A percentile compares a stretch with the other conserved stretches of the same genome.
These are phyloP conservation scores for Corylus americana DNA, from an alignment of 306 rosid species.

Conservation along the genomic window DNA sequence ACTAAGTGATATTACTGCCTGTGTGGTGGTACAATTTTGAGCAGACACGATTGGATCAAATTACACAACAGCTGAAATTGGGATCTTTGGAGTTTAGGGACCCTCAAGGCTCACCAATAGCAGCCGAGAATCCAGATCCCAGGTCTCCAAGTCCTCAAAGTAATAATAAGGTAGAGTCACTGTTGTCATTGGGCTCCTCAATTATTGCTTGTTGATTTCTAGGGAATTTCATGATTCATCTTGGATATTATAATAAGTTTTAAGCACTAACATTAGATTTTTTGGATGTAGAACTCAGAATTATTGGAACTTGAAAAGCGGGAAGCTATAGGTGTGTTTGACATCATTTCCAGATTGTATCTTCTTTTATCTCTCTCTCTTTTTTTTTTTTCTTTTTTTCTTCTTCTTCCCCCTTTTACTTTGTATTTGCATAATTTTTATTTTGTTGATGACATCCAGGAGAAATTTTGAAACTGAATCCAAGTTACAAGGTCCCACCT, in stretches of 20 bases:
- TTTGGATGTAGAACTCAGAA: constrained; percentile 47
- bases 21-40: constrained; percentile 57
- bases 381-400: not conserved
- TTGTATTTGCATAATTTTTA: constrained; percentile 11
- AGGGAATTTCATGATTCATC: constrained; percentile 6
- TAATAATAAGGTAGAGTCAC: constrained; percentile 50
- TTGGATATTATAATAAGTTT: constrained; percentile 18
- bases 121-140: constrained; percentile 36
- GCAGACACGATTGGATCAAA: constrained; percentile 92
- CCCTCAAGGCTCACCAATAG: constrained; percentile 34
- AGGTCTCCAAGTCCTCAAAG: constrained; percentile 34
- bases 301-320: constrained; percentile 80
- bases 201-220: constrained; percentile 7
- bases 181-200: constrained; percentile 23
- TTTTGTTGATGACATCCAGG: constrained; percentile 52
- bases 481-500: constrained; percentile 82
- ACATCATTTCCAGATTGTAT: constrained; percentile 28
- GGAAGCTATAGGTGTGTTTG: constrained; percentile 69
- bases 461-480: constrained; percentile 81
- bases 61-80: constrained; percentile 58
- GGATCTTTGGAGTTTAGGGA: constrained; percentile 45
- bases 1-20: constrained; percentile 59
- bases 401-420: not conserved
- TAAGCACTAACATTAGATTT: constrained; percentile 32
- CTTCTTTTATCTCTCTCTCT: not conserved